These are phyloP conservation scores for Bassia scoparia DNA, from an alignment of 148 eudicot genomes.

Conservation along the genomic window DNA sequence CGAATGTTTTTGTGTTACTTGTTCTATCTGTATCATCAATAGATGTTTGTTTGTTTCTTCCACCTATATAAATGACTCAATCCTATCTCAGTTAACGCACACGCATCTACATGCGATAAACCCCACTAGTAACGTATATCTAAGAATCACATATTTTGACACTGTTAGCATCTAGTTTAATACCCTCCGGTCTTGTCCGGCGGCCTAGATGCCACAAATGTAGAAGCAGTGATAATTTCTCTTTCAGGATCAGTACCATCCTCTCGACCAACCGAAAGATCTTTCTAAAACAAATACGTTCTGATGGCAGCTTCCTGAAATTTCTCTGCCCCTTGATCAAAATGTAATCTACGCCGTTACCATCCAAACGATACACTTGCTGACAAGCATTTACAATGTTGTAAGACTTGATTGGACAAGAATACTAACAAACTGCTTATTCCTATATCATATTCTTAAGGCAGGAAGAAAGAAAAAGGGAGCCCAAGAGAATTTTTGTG, in stretches of 20 bases:
- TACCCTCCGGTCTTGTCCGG: constrained; percentile 71
- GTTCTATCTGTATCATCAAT: too few species aligned
- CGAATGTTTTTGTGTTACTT: too few species aligned
- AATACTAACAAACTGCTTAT: not conserved
- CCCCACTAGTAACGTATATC: too few species aligned
- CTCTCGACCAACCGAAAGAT: constrained; percentile 74
- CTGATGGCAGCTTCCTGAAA: constrained; percentile 79
- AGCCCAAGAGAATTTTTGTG: too few species aligned
- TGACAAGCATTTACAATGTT: constrained; percentile 33
- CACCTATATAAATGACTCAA: too few species aligned
- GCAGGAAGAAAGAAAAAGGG: too few species aligned
- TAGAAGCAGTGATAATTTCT: constrained; percentile 82
- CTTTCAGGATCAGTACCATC: constrained; percentile 76
- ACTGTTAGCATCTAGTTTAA: not conserved
- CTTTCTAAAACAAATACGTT: constrained; percentile 68
- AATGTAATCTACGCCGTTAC: constrained; percentile 75
- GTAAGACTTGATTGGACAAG: not conserved
- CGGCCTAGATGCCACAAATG: constrained; percentile 72
- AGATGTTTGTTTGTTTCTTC: too few species aligned
- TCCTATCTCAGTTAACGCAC: too few species aligned
- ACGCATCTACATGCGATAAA: too few species aligned
- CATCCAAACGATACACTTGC: too few species aligned
- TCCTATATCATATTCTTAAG: too few species aligned
- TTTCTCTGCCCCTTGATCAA: constrained; percentile 51
- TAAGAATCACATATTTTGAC: not conserved